Base-by-base conservation (phyloP, 805 yeast species). In the Maudiozyma serrabonitensis region DNA sequence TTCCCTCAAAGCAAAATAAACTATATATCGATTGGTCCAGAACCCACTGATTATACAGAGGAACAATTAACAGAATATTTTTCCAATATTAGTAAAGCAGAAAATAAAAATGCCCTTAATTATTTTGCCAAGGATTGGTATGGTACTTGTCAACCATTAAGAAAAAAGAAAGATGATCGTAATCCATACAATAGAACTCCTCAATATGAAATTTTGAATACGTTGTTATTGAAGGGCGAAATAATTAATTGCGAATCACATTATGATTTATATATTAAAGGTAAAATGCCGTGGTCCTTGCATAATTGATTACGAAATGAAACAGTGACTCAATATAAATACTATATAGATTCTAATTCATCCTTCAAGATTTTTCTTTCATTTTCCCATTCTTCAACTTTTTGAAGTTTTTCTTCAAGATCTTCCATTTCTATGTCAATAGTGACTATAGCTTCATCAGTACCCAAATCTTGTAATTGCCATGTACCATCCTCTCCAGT, bases 371-470 rank as follows among this genome's bases (percentile, higher is more conserved):
- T 81, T 1, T 64, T 64, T 56, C 83, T 78, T 49, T 95, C 76
- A 35, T 60, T 51, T 60, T 79, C 80, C 80, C 89, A 74, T 35
- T 69, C 67, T 15, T 77, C 75, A 19, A 83, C 82, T 47, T 76
- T 75, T 18, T 75, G 67, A 53, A 89, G 71, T 59, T 85, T 82
- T 21, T 67, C 67, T 58, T 81, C 78, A 51, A 89, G 71, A 44
- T 76, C 80, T 37, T 76, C 77, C 52, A 89, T 87, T 64, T 89
- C 96, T 51, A 81, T 79, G 49, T 86, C 93, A 44, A 84, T 77
- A 15, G 84, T 75, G 45, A 79, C 74, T 54, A 82, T 75, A 41
- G 84, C 84, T 57, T 81, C 81, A 50, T 76, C 82, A 12, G 82
- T 75, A 8, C 86, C 82, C 54, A 81, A 71, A 52, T 81, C 79